Conservation (phyloP, 139 green algal species). For the Coccomyxa sp. region DNA sequence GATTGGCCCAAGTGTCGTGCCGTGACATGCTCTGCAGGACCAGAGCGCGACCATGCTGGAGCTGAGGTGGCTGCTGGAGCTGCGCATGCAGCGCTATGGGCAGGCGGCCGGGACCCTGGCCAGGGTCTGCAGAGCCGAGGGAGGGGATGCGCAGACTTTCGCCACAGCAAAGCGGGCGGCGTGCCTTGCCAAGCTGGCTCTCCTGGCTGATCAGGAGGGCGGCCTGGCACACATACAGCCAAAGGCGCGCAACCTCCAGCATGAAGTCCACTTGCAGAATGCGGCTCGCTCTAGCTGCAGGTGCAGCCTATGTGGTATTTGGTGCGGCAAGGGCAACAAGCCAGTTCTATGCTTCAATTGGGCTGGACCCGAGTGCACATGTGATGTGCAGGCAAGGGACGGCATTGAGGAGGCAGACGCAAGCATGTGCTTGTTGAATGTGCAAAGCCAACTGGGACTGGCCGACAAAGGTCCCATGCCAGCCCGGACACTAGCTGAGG, state of each 20-base stretch:
- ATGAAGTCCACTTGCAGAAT: background rate
- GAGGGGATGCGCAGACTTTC: background rate
- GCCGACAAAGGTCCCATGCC: background rate
- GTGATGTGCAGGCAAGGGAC: background rate
- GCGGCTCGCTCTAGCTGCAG: background rate
- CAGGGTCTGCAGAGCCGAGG: background rate
- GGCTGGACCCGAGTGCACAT: background rate
- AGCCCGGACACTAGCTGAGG: background rate
- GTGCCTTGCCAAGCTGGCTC: constrained; percentile 11
- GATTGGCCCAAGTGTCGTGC: background rate
- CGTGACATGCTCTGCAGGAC: background rate
- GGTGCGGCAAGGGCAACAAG: background rate
- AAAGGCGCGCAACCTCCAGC: background rate
- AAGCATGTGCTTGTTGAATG: background rate
- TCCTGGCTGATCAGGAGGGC: background rate
- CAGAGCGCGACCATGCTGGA: background rate
- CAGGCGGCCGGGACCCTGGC: constrained; percentile 5
- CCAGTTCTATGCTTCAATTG: background rate
- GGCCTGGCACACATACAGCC: background rate
- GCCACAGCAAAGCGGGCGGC: background rate
- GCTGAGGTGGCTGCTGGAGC: constrained; percentile 19
- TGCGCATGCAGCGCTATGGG: constrained; percentile 7
- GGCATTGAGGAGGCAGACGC: background rate
- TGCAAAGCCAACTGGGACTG: constrained; percentile 1
- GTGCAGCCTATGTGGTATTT: background rate